Percentiles rank a stretch among this genome's conserved stretches.
phyloP scores from a whole-genome alignment of 2,329 filamentous ascomycete genomes.

The Penicillium expansum region DNA sequence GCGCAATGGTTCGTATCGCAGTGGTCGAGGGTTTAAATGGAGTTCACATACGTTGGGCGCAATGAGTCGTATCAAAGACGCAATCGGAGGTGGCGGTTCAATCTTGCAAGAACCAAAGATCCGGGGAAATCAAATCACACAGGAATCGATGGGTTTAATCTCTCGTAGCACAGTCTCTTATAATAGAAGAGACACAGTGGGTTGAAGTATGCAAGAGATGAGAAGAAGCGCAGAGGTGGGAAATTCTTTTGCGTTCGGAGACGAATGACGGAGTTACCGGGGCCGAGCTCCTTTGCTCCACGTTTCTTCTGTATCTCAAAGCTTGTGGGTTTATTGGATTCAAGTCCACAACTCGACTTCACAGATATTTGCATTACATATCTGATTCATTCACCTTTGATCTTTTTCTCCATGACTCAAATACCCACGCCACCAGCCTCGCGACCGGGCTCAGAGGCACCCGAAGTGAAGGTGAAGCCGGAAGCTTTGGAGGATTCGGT shows the following conservation, averaged over 20 bases:
- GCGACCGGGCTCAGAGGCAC: constrained; percentile 29
- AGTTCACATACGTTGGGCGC: constrained; percentile 4
- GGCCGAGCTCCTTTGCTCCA: constrained; percentile 26
- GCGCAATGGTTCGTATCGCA: no score
- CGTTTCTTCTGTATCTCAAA: constrained; percentile 11
- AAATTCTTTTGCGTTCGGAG: constrained; percentile 39
- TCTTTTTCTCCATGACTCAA: constrained; percentile 27
- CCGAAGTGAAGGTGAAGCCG: constrained; percentile 20
- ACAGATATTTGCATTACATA: background rate
- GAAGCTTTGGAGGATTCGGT: constrained; percentile 27
- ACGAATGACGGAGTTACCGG: constrained; percentile 41
- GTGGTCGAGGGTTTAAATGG: background rate
- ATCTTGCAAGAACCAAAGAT: background rate
- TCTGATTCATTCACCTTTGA: background rate
- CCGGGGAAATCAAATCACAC: background rate
- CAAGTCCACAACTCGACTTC: background rate
- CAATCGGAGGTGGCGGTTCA: constrained; percentile 18
- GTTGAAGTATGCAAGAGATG: constrained; percentile 2
- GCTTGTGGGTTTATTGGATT: background rate
- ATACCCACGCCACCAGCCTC: constrained; percentile 38
- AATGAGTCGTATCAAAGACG: constrained; percentile 3
- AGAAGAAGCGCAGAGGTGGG: constrained; percentile 27
- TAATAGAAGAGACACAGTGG: background rate
- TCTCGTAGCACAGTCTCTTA: background rate
- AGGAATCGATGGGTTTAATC: background rate